Base-by-base conservation (phyloP, 139 green algal genomes). In the Chlorella sp. region DNA sequence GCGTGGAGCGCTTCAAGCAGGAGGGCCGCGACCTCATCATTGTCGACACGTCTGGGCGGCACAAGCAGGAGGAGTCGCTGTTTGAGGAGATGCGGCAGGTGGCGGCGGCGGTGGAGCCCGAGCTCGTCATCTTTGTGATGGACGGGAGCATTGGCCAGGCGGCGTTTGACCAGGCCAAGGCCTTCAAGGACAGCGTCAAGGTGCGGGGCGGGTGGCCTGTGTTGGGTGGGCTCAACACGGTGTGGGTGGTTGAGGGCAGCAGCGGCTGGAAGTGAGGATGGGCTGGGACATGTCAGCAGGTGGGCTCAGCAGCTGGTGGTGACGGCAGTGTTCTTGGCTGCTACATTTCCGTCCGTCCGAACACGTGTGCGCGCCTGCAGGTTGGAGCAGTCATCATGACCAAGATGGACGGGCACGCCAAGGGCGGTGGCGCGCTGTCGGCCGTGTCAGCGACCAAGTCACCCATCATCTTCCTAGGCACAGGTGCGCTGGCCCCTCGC, bases 81-180 rank as follows among this genome's bases (percentile, higher is more conserved):
- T 99, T 99, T 86, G 95, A 99, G 88, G 96, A 99, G 84, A 99
- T 99, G 96, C 79, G 89, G 63, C 86, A 88, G 86, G 81, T 94
- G 0, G 82, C 82, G 1, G 79, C 80, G 17, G 86, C 82, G 0
- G 91, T 96, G 1, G 49, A 88, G 50, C 95, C 95, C 1, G 85
- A 96, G 68, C 74, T 96, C 29, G 85, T 96, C 34, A 92, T 99
- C 62, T 99, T 99, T 85, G 95, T 98, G 22, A 99, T 99, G 95
- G 95, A 99, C 74, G 91, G 91, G 36, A 92, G 78, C 77, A 99
- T 99, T 32, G 95, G 95, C 34, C 95, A 99, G 77, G 91, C 93
- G 5, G 95, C 95, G 0, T 92, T 91, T 64, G 95, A 99, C 85
- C 96, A 99, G 80, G 96, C 96, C 31, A 92, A 96, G 71, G 96